Evolutionary conservation across 208 protist genomes (phyloP).

Genomic region (Trichomonas tenax): DNA sequence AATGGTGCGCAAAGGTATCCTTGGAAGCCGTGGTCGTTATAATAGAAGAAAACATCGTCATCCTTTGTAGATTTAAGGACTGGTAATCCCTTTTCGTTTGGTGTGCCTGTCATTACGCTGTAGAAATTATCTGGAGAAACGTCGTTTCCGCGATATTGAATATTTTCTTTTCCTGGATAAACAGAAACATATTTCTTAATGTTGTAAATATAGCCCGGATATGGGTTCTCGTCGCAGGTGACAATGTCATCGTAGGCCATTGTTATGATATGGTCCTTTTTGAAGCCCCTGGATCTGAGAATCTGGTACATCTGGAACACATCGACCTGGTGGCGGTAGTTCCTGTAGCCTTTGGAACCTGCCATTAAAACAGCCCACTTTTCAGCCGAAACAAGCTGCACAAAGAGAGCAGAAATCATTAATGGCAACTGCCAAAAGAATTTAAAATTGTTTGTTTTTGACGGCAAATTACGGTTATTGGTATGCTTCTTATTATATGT

Average conservation of each 20-base stretch:
- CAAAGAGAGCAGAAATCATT: background rate
- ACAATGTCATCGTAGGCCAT: constrained; percentile 1
- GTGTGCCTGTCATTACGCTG: background rate
- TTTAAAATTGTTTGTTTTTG: too few species aligned
- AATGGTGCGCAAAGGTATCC: background rate
- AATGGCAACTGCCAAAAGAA: background rate
- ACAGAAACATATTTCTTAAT: background rate
- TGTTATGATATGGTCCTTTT: background rate
- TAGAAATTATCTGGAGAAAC: background rate
- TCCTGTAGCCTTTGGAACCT: background rate
- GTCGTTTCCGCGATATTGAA: background rate
- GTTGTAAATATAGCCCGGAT: background rate
- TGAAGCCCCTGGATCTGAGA: background rate
- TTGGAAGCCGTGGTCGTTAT: background rate
- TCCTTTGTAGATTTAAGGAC: background rate
- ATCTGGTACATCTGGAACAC: background rate
- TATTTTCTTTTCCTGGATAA: background rate
- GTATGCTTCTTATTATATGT: too few species aligned
- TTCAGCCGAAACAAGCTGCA: background rate
- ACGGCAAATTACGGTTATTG: too few species aligned
- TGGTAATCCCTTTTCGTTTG: background rate
- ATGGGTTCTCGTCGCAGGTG: background rate
- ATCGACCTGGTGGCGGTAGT: background rate
- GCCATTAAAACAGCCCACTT: background rate
- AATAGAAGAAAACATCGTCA: background rate